Base-by-base conservation (phyloP, 1,284 basidiomycete genomes). In the Moniliella sp. region DNA sequence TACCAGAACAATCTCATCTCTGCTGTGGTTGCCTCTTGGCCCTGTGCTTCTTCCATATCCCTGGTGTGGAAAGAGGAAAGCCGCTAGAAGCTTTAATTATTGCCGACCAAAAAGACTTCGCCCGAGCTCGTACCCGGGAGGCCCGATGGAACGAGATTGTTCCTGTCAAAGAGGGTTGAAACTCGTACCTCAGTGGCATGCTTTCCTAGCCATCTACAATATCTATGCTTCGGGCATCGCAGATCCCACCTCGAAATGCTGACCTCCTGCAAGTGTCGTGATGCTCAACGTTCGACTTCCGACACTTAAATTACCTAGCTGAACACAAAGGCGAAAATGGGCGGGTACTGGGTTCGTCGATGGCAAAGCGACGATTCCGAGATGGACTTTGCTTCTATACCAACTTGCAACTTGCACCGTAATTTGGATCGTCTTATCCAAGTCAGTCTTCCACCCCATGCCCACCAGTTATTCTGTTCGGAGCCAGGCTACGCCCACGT, bases 321-420 rank as follows among this genome's bases (percentile, higher is more conserved):
- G 34, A 49, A n/a, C 51, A 55, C 35, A 41, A 45, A 10, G 45
- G 46, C 27, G 46, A 52, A n/a, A 32, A 55, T 55, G 51, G 42
- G 47, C 2, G 51, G 51, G 28, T 52, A 55, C 32, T 55, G 51
- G 51, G 43, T 55, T 7, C 43, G 51, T 14, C 39, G 51, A 33
- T 55, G 51, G 51, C 51, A 55, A 35, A 52, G 49, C 32, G 51
- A 55, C 30, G 51, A 55, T 26, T 55, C 51, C 23, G 51, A 55
- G 36, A 43, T 55, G 34, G 52, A 52, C 43, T 55, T 36, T 46
- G 45, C 37, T 55, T 55, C 36, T 52, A 48, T 28, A 36, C 49
- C n/a, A n/a, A n/a, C n/a, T n/a, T n/a, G n/a, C 18, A 50, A 43
- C 41, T 55, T 46, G 23, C 51, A 55, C 27, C 47, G 51, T 4